Evolutionary conservation across 495 filamentous ascomycete genomes (phyloP), one percentile per base, ranked within the genome.

Genomic region (Lindgomyces ingoldianus): DNA sequence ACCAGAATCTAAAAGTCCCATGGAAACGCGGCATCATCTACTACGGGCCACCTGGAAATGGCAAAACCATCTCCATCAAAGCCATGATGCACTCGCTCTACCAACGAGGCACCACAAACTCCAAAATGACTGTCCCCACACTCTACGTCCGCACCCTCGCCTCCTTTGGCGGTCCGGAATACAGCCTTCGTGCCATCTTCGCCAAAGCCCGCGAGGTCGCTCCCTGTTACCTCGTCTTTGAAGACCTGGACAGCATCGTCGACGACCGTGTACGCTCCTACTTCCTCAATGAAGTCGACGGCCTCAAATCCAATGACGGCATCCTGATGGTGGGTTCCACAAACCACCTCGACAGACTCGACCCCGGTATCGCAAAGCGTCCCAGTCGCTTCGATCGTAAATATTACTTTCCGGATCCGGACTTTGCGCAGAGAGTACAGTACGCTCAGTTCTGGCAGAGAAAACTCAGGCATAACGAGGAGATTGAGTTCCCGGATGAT

Each of bases 21-120:
- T 87, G 85, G 84, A 88, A 87, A 73, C 53, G 82, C 45, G 81
- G 81, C 0, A 71, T 86, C 41, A 84, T 86, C 51, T 85, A 83
- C 73, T 78, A 84, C 62, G 84, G 83, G 0, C 83, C 82, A 10
- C 84, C 83, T 0, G 84, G 84, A 8, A 77, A 77, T 47, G 75
- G 68, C 59, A 69, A 72, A 39, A 72, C 70, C 11, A 74, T 77
- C 60, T 72, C 65, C 25, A 75, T 77, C 63, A 77, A 78, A 44
- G 76, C 76, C 14, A 74, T 74, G 67, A 78, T 78, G 76, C 65
- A 75, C 46, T 21, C 44, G 2, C 70, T 78, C 10, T 75, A 73
- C 60, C 49, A 73, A 19, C 70, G 75, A 47, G 18, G 3, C n/a
- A 26, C 22, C 18, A 36, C 19, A n/a, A 41, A 68, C 65, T 22